phyloP scores from a whole-genome alignment of 2,329 filamentous ascomycete genomes.

The Pseudogymnoascus sp. region DNA sequence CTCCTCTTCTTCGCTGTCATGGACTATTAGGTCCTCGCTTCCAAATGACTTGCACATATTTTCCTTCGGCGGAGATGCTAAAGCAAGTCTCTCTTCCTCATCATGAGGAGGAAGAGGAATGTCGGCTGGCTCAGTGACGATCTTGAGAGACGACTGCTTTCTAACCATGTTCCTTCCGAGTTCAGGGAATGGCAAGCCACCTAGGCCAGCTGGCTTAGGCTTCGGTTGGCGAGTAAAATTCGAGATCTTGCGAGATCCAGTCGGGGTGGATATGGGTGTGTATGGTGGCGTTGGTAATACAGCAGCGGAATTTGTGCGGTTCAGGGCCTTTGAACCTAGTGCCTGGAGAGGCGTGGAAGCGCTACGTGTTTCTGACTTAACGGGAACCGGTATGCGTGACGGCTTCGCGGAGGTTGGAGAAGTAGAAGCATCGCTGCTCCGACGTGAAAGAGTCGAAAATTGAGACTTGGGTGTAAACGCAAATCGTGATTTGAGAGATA shows the following conservation, averaged over 20 bases:
- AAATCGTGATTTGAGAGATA: not conserved
- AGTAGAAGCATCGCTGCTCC: constrained; percentile 2
- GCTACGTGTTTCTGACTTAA: constrained; percentile 20
- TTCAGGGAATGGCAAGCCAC: constrained; percentile 24
- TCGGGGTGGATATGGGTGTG: constrained; percentile 15
- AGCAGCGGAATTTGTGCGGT: constrained; percentile 15
- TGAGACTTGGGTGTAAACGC: not conserved
- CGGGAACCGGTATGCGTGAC: constrained; percentile 26
- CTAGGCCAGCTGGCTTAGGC: constrained; percentile 14
- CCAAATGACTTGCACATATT: constrained; percentile 25
- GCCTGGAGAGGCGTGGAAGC: constrained; percentile 28
- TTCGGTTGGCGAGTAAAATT: not conserved
- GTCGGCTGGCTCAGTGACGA: constrained; percentile 32
- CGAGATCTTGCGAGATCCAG: not conserved
- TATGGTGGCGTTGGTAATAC: constrained; percentile 23
- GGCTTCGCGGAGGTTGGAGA: constrained; percentile 20
- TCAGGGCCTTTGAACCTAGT: constrained; percentile 24
- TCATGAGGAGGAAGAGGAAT: constrained; percentile 27
- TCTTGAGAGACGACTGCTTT: constrained; percentile 12
- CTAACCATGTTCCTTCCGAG: constrained; percentile 11
- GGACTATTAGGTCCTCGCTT: constrained; percentile 46
- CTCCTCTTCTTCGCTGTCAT: constrained; percentile 40
- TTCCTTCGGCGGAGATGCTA: constrained; percentile 18
- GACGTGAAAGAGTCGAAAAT: constrained; percentile 15
- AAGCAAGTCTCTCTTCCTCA: constrained; percentile 19